Evolutionary conservation across 192 early-diverging fungal genomes (phyloP), one percentile per base, ranked within the genome.

Genomic region (Backusella liffmaniae): DNA sequence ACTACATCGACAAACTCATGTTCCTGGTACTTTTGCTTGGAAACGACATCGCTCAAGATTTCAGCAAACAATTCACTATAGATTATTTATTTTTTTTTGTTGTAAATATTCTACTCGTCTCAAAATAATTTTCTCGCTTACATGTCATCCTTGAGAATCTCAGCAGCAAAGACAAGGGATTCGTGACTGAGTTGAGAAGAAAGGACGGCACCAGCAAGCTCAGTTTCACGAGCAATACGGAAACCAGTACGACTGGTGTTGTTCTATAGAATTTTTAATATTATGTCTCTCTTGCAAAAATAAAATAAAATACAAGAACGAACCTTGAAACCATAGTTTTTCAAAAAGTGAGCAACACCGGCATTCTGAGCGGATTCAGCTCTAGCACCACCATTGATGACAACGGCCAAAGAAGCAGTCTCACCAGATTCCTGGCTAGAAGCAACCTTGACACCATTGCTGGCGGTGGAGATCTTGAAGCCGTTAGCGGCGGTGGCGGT

Each of bases 131-230:
- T 15, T 44, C 13, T 44, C 39, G 89, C 92, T 75, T 87, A 94
- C 92, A 95, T 86, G 82, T 98, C 94, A 73, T 94, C 94, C 67
- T 89, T 84, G 79, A 99, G 90, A 89, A 96, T 97, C 81, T 95
- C 92, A 72, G 94, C 92, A n/a, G 90, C 92, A 86, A 94, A 88
- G 67, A 93, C 84, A 77, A 96, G 85, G 86, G 89, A 87, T 79
- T 99, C 98, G 49, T 96, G 91, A 21, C 88, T 91, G 66, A 95
- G 87, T 80, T 90, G 86, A 35, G 98, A 87, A 56, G 90, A 91
- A 76, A 98, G 86, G 46, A 90, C 86, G 77, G 93, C 95, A 66
- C 98, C 98, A 66, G 93, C 88, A 65, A 97, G 88, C 88, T 97
- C 96, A 67, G 96, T 89, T 84, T 98, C 95, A 77, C 95, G 96